phyloP scores from a whole-genome alignment of 768 basidiomycete genomes.

The Boletus subparvulus region DNA sequence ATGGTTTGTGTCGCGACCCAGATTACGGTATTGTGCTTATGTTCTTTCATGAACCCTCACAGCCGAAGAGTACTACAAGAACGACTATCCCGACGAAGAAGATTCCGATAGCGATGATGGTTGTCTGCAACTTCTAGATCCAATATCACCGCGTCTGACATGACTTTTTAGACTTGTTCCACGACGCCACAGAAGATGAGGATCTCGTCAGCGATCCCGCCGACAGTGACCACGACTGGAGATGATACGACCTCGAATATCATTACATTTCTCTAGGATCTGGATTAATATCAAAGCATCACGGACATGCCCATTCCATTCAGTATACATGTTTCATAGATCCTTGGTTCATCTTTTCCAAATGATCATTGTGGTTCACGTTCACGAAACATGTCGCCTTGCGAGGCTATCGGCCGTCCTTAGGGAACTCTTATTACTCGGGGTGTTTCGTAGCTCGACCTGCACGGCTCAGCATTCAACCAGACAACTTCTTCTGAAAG shows the following conservation, averaged over 20 bases:
- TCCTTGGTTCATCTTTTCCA: background rate
- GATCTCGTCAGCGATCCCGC: conserved; percentile 35
- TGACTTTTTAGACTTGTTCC: conserved; percentile 50
- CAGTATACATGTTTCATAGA: conserved; percentile 20
- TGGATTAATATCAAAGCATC: conserved; percentile 21
- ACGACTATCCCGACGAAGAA: conserved; percentile 81
- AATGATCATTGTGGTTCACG: conserved; percentile 1
- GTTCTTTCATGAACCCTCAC: background rate
- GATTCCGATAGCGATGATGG: conserved; percentile 42
- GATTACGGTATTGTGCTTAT: background rate
- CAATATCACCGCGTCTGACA: background rate
- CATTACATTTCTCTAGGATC: conserved; percentile 19
- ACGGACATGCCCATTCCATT: conserved; percentile 16
- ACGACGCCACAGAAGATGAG: conserved; percentile 53
- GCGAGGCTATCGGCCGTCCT: background rate
- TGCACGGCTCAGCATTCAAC: conserved; percentile 8
- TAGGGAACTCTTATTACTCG: conserved; percentile 10
- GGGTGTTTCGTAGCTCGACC: conserved; percentile 24
- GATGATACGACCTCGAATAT: conserved; percentile 23
- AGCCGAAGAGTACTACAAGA: conserved; percentile 85
- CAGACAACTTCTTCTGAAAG: background rate
- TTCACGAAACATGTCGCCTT: background rate
- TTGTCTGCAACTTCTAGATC: conserved; percentile 26
- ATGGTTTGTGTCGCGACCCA: conserved; percentile 46
- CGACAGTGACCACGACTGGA: conserved; percentile 35